Evolutionary conservation across 2,329 filamentous ascomycete species (phyloP), one percentile per base, ranked within the genome.

Genomic region (Raffaelea albimanens): DNA sequence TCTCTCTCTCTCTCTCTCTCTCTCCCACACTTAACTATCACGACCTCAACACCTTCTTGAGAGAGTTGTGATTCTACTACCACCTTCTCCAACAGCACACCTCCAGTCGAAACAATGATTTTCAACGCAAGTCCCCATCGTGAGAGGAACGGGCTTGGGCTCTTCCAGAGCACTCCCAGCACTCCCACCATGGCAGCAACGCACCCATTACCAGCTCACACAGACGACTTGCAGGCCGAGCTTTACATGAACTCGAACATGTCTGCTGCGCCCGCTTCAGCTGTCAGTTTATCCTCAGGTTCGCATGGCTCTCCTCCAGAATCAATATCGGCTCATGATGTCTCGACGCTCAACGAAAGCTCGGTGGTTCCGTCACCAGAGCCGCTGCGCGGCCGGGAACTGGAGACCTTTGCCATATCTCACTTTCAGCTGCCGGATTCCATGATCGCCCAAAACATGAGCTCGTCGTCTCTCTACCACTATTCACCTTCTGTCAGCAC

Each of bases 341-440:
- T 16, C 34, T 63, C 69, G 33, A 64, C 73, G 41, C 78, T 75
- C 48, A 76, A 72, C 46, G 78, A 73, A 62, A 80, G 76, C 59
- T 85, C 82, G 10, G 65, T 83, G 48, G 80, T 84, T 58, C 72
- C 73, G 3, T 86, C 84, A 0, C 83, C 84, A 5, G 83, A 87
- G 55, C 71, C 73, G 42, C 68, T 75, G 46, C 71, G 73, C 18
- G 75, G 73, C 33, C 69, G 72, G 52, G 75, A 77, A 40, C 65
- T 73, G 47, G 78, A 71, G 31, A 70, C 69, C 45, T 65, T 67
- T 29, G 60, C 71, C 22, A 68, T 73, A 3, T 65, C 74, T 11
- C 76, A 75, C 47, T 78, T 90, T 52, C 77, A 85, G 58, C 75
- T 93, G 40, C 85, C 86, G 31, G 87, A 91, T 55, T 73, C 85